phyloP scores from a whole-genome alignment of 106 monocot species.

The Dioscorea zingiberensis region DNA sequence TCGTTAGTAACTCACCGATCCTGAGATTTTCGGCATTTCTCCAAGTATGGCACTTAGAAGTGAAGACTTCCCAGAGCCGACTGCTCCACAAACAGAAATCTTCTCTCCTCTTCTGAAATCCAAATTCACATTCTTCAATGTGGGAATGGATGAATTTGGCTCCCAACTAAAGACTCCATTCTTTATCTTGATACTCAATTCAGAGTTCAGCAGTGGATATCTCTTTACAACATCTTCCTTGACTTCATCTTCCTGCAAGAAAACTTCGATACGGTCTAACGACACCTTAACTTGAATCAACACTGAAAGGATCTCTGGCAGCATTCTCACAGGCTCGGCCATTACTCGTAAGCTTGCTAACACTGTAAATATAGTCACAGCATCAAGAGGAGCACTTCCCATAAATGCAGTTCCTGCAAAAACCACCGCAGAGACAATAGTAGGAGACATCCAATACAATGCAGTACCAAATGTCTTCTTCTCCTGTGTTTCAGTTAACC shows the following conservation, averaged over 20 bases:
- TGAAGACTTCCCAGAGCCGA: constrained; percentile 70
- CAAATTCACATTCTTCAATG: constrained; percentile 36
- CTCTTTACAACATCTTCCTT: constrained; percentile 37
- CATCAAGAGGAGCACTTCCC: constrained; percentile 46
- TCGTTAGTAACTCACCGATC: not conserved
- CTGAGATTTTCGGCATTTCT: not conserved
- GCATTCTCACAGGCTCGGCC: constrained; percentile 52
- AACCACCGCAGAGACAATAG: constrained; percentile 54
- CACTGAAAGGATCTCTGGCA: constrained; percentile 59
- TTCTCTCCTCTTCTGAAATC: constrained; percentile 41
- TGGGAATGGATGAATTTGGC: constrained; percentile 8
- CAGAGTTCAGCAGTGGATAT: not conserved
- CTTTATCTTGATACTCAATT: constrained; percentile 18
- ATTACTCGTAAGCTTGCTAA: constrained; percentile 57
- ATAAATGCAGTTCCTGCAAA: constrained; percentile 34
- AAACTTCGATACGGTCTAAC: constrained; percentile 59
- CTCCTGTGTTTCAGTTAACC: constrained; percentile 50
- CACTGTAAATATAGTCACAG: constrained; percentile 61
- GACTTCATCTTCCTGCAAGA: constrained; percentile 70
- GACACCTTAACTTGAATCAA: constrained; percentile 75
- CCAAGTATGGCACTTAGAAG: not conserved
- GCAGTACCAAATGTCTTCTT: constrained; percentile 48
- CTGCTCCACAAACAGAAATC: constrained; percentile 58
- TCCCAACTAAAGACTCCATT: constrained; percentile 52
- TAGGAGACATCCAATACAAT: constrained; percentile 71